phyloP scores from a whole-genome alignment of 2,329 filamentous ascomycete species.

The Aspergillus terreus region DNA sequence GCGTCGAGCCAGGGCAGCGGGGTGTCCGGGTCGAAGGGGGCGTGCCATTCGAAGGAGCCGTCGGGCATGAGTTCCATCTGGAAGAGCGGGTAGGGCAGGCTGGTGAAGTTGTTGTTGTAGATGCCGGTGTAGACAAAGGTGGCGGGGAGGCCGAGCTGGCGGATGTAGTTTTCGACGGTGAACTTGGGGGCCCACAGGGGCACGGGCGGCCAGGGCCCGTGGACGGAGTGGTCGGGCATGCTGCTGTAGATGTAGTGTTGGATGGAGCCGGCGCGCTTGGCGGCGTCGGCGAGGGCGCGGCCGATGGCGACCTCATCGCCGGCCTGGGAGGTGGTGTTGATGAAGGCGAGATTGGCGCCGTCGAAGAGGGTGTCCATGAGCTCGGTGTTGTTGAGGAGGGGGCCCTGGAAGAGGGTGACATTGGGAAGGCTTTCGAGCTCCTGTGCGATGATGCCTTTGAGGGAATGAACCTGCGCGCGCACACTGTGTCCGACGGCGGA shows the following conservation, averaged over 20 bases:
- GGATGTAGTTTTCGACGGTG: conserved; percentile 85
- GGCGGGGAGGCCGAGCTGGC: conserved; percentile 74
- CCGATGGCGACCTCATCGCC: conserved; percentile 91
- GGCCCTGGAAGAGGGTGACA: conserved; percentile 66
- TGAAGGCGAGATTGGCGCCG: conserved; percentile 84
- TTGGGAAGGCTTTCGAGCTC: conserved; percentile 81
- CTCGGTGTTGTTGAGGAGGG: conserved; percentile 65
- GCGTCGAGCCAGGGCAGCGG: conserved; percentile 93
- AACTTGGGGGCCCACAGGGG: conserved; percentile 93
- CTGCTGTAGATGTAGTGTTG: conserved; percentile 95
- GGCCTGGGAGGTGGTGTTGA: conserved; percentile 91
- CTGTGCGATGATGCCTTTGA: conserved; percentile 80
- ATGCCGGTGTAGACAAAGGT: conserved; percentile 97
- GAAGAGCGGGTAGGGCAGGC: conserved; percentile 85
- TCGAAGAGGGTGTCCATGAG: conserved; percentile 76
- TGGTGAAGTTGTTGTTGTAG: conserved; percentile 99
- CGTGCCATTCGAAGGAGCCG: conserved; percentile 86
- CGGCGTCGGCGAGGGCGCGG: conserved; percentile 81
- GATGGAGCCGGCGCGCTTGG: conserved; percentile 71
- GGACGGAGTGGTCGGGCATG: conserved; percentile 89
- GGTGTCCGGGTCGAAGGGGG: conserved; percentile 85
- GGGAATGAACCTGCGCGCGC: conserved; percentile 82
- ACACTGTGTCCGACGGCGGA: conserved; percentile 92
- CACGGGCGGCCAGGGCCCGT: conserved; percentile 76
- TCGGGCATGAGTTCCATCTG: conserved; percentile 86